Evolutionary conservation across 495 filamentous ascomycete species (phyloP).

Genomic region (Penicillium maclennaniae): DNA sequence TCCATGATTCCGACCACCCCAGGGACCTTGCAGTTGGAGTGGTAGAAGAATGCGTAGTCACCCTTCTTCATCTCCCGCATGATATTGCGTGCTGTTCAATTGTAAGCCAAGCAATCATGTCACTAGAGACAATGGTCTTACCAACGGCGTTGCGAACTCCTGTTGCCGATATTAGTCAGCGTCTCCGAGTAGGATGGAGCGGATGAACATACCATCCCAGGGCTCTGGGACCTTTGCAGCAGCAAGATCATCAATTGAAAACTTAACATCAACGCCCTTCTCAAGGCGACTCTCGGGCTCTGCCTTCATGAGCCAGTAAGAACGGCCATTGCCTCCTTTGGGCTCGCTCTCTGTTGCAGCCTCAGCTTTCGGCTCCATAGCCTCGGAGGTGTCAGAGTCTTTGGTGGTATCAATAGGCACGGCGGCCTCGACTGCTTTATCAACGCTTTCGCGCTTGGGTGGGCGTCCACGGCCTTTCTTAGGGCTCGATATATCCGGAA

Average conservation of each 20-base stretch:
- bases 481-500: neutral
- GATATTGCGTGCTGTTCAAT: constrained; percentile 67
- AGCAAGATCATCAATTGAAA: constrained; percentile 89
- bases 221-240: constrained; percentile 68
- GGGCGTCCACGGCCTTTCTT: neutral
- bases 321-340: constrained; percentile 22
- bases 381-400: neutral
- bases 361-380: constrained; percentile 11
- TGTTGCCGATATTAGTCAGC: constrained; percentile 24
- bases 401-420: too few relatives aligned
- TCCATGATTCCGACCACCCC: constrained; percentile 94
- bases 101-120: constrained; percentile 19
- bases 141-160: constrained; percentile 57
- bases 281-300: constrained; percentile 85
- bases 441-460: neutral
- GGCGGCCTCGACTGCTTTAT: neutral
- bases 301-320: constrained; percentile 93
- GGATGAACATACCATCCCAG: constrained; percentile 68
- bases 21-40: constrained; percentile 89
- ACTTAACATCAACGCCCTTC: constrained; percentile 81
- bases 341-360: constrained; percentile 6
- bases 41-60: constrained; percentile 94
- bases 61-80: constrained; percentile 86
- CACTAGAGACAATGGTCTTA: constrained; percentile 23
- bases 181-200: neutral